Evolutionary conservation across 2,329 filamentous ascomycete genomes (phyloP), one percentile per base, ranked within the genome.

Genomic region (Bertia moriformis): DNA sequence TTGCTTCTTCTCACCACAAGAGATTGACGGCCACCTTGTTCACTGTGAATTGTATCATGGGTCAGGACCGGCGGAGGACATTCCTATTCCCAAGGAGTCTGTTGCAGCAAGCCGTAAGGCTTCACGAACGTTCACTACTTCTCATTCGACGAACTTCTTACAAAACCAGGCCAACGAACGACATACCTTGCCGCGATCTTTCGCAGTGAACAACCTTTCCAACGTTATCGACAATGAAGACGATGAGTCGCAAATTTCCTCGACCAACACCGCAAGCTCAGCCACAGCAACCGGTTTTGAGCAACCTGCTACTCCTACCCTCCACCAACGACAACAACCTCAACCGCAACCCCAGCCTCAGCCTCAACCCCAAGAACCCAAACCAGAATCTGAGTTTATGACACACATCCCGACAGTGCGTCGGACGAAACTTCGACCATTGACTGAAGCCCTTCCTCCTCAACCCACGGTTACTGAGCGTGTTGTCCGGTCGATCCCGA

Each of bases 11-110:
- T 66, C 63, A 14, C 64, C 64, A 1, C 57, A 65, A 44, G 58
- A 63, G 39, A 60, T 67, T 38, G 62, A 67, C 41, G 64, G 63
- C 0, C 55, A 61, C 42, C 43, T 59, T 29, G 61, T 67, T 13
- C 60, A 58, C 43, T 66, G 63, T 42, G 62, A 66, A 47, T 49
- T 60, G 40, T 67, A 63, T 45, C 49, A 57, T 40, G 63, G 62
- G 18, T 57, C 58, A 27, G 60, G 62, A 3, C 64, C 64, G 2
- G 49, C 54, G 3, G 54, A 59, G 38, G 64, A 67, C 45, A 48
- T 48, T 3, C 51, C 63, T 0, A 57, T 67, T 14, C 53, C 54
- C 2, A 51, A 48, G 40, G 56, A 54, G 32, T 55, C 55, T 3
- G 37, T 45, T 3, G 47, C 49, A 12, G 49, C 50, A 13, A 44